A percentile compares a stretch with the other conserved stretches of the same genome.
Conservation (phyloP, 2,329 filamentous ascomycete genomes). For the Exophiala sp. region DNA sequence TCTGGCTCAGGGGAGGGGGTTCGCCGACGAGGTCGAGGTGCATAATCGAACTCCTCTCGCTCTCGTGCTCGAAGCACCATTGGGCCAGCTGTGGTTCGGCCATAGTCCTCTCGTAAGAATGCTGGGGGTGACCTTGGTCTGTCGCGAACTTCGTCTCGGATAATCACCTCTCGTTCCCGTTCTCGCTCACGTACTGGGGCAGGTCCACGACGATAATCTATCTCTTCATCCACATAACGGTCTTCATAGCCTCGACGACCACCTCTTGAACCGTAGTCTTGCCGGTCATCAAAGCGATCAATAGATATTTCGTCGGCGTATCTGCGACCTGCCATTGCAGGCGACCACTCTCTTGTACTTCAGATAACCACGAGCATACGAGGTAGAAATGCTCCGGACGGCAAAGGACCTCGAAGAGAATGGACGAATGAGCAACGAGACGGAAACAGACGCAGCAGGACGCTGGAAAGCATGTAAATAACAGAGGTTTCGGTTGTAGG, state of each 20-base stretch:
- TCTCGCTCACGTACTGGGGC: conserved; percentile 43
- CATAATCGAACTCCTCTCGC: conserved; percentile 32
- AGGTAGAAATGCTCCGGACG: no score
- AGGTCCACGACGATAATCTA: conserved; percentile 38
- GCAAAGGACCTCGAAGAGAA: no score
- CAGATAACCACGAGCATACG: no score
- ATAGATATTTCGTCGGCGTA: conserved; percentile 39
- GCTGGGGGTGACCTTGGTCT: conserved; percentile 30
- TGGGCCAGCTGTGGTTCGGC: conserved; percentile 32
- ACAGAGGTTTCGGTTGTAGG: no score
- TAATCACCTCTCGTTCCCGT: conserved; percentile 37
- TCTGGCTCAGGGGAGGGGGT: conserved; percentile 28
- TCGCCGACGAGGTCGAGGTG: conserved; percentile 26
- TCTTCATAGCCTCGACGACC: conserved; percentile 43
- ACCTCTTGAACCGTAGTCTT: conserved; percentile 43
- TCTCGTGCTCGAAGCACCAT: conserved; percentile 33
- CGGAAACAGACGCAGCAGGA: no score
- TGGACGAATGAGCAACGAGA: no score
- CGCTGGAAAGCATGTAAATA: no score
- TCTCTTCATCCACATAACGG: conserved; percentile 50
- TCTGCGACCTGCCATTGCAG: conserved; percentile 42
- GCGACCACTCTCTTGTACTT: not conserved
- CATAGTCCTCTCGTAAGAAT: conserved; percentile 35
- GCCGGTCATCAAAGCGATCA: conserved; percentile 48
- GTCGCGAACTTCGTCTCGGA: conserved; percentile 24